Percentiles rank a stretch among this genome's conserved stretches.
phyloP scores from a whole-genome alignment of 1,284 basidiomycete genomes.

The Pascua guehoae region DNA sequence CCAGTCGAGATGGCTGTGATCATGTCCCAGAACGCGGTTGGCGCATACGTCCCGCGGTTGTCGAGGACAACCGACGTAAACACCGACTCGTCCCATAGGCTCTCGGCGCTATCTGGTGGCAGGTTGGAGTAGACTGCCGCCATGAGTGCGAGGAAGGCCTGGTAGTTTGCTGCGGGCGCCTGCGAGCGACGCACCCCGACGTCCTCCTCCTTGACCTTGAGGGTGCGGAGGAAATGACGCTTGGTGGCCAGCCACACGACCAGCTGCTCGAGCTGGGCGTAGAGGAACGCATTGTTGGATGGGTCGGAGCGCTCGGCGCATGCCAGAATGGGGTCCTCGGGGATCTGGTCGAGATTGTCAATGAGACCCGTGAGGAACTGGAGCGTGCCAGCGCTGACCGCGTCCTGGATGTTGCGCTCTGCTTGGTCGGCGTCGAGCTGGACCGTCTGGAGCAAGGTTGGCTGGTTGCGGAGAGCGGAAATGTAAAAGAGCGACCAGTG shows the following conservation, averaged over 20 bases:
- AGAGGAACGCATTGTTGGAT: slow-evolving; percentile 51
- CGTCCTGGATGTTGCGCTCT: slow-evolving; percentile 74
- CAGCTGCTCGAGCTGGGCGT: slow-evolving; percentile 67
- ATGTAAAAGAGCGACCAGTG: slow-evolving; percentile 85
- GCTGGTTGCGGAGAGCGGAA: slow-evolving; percentile 65
- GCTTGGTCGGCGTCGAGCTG: slow-evolving; percentile 73
- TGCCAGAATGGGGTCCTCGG: slow-evolving; percentile 59
- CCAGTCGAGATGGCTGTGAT: slow-evolving; percentile 78
- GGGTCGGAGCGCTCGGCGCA: slow-evolving; percentile 60
- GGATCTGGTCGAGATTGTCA: slow-evolving; percentile 31
- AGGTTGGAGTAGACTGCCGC: slow-evolving; percentile 72
- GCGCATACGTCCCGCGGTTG: slow-evolving; percentile 65
- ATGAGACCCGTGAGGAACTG: slow-evolving; percentile 59
- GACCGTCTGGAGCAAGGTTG: slow-evolving; percentile 56
- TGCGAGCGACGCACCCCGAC: slow-evolving; percentile 54
- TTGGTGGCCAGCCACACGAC: slow-evolving; percentile 71
- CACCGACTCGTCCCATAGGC: slow-evolving; percentile 73
- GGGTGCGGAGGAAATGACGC: slow-evolving; percentile 80
- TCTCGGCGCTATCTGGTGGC: slow-evolving; percentile 69
- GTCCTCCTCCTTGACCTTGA: slow-evolving; percentile 89
- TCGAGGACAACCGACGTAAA: slow-evolving; percentile 86
- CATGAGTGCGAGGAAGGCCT: slow-evolving; percentile 75
- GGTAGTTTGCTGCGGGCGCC: slow-evolving; percentile 61
- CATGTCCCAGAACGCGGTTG: slow-evolving; percentile 82
- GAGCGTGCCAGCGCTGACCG: slow-evolving; percentile 78